A percentile compares a stretch with the other conserved stretches of the same genome.
Evolutionary conservation across 2,329 filamentous ascomycete species (phyloP).

Genomic region (Gaeumannomyces tritici): DNA sequence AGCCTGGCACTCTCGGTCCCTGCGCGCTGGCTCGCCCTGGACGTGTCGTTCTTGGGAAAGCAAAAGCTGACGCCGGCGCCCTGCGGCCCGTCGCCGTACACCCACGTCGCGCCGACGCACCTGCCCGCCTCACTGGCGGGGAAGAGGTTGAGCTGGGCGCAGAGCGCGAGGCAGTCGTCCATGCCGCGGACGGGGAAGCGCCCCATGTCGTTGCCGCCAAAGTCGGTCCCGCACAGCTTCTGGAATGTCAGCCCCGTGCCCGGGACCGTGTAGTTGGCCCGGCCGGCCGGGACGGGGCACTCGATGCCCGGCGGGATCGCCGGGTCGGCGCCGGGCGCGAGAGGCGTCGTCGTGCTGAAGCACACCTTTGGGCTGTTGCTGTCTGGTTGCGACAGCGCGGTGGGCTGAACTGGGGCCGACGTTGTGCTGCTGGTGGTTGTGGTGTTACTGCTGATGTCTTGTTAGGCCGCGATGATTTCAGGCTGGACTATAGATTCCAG

Average conservation of each 20-base stretch:
- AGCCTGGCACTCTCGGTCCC: neutral
- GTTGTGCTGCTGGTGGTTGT: no score
- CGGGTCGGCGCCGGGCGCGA: neutral
- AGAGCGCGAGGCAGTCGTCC: conserved; percentile 13
- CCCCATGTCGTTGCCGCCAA: conserved; percentile 10
- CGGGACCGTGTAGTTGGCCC: conserved; percentile 9
- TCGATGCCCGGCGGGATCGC: neutral
- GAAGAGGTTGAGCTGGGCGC: conserved; percentile 11
- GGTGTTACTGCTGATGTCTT: neutral
- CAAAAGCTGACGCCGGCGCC: conserved; percentile 11
- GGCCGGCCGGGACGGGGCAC: conserved; percentile 4
- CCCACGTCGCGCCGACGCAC: conserved; percentile 12
- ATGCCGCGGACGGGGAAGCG: conserved; percentile 11
- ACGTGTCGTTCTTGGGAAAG: conserved; percentile 9
- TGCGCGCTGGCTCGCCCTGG: neutral
- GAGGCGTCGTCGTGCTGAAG: conserved; percentile 4
- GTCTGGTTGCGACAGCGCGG: no score
- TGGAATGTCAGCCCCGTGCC: conserved; percentile 11
- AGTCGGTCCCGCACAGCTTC: conserved; percentile 11
- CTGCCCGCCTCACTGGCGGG: conserved; percentile 8
- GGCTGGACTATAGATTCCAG: neutral
- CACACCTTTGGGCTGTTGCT: conserved; percentile 4
- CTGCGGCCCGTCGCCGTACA: conserved; percentile 10
- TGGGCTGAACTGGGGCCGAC: no score
- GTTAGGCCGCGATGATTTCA: neutral